Percentiles rank a stretch among this genome's conserved stretches.
Conservation (phyloP, 257 asterid genomes). For the Parsonsia alboflavescens region DNA sequence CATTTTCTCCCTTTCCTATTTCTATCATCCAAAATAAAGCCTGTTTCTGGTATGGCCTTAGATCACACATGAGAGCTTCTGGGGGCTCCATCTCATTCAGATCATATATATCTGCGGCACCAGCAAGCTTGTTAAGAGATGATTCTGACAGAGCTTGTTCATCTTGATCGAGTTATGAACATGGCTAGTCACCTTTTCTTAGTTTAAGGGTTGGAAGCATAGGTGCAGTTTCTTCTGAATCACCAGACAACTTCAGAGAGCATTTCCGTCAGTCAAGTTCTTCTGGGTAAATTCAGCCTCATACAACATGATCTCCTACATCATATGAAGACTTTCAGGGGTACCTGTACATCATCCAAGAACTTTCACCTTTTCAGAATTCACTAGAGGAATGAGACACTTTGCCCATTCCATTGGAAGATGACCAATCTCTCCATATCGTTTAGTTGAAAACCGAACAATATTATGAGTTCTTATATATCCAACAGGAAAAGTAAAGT, state of each 20-base stretch:
- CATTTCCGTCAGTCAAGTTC: too few relatives aligned
- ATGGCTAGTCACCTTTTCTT: constrained; percentile 42
- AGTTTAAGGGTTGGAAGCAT: constrained; percentile 43
- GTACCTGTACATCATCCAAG: constrained; percentile 73
- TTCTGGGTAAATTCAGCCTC: too few relatives aligned
- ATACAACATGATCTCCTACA: too few relatives aligned
- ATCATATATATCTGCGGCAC: constrained; percentile 70
- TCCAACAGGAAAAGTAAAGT: constrained; percentile 54
- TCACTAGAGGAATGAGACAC: too few relatives aligned
- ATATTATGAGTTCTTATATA: constrained; percentile 29
- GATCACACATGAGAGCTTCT: constrained; percentile 51
- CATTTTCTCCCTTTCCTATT: constrained; percentile 49
- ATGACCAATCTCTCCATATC: constrained; percentile 62
- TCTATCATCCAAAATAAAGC: constrained; percentile 89
- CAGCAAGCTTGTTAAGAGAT: too few relatives aligned
- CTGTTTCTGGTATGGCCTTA: constrained; percentile 81
- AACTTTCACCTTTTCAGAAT: constrained; percentile 69
- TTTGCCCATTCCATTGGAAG: too few relatives aligned
- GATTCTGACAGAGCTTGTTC: constrained; percentile 58
- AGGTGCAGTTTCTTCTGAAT: constrained; percentile 22
- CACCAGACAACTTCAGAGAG: constrained; percentile 64
- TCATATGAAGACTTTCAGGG: constrained; percentile 50
- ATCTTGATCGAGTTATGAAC: constrained; percentile 34
- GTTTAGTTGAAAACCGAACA: constrained; percentile 77
- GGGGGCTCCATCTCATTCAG: constrained; percentile 86